Base-by-base conservation (phyloP, 345 rosid genomes). In the Gossypium mustelinum region DNA sequence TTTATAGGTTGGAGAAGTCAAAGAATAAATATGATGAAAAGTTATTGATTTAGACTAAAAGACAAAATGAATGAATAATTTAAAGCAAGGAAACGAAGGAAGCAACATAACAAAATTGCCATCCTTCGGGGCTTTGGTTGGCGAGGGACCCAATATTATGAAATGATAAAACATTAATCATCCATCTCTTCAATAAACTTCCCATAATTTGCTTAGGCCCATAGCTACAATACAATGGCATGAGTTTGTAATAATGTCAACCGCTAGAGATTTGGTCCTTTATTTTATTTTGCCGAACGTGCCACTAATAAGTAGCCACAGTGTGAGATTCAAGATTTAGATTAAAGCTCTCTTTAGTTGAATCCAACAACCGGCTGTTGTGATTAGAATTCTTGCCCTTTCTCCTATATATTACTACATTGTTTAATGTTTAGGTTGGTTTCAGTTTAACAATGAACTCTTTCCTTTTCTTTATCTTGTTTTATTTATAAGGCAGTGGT, bases 111-210 rank as follows among this genome's bases (percentile, higher is more conserved):
- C 3, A 45, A 11, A 8, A 8, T 45, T 45, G 2, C 50, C 2
- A 45, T 70, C 11, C 48, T 59, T 16, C 44, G 71, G 70, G 59
- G 79, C 72, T 76, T 43, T 62, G 70, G 69, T 39, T 2, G 77
- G 16, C 50, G 76, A 45, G 55, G 20, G 12, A 9, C 14, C 2
- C 17, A 16, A 27, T 11, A 10, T 10, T 9, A 10, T 54, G 57
- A 73, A 20, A 71, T 58, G 57, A 57, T 12, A 22, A 39, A 66
- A 27, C 55, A 47, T 14, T 14, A 7, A 29, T 18, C 29, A 4
- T 14, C 20, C 25, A 13, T 50, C 41, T 34, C 41, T 17, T 54
- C 22, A 6, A 54, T 54, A 54, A 14, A 14, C 17, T 18, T 24
- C 55, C 56, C 27, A 45, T 45, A 67, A 24, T 68, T 68, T 24